These are phyloP conservation scores for Mortierella sp. DNA, from an alignment of 371 early-diverging fungal genomes.

Conservation along the genomic window DNA sequence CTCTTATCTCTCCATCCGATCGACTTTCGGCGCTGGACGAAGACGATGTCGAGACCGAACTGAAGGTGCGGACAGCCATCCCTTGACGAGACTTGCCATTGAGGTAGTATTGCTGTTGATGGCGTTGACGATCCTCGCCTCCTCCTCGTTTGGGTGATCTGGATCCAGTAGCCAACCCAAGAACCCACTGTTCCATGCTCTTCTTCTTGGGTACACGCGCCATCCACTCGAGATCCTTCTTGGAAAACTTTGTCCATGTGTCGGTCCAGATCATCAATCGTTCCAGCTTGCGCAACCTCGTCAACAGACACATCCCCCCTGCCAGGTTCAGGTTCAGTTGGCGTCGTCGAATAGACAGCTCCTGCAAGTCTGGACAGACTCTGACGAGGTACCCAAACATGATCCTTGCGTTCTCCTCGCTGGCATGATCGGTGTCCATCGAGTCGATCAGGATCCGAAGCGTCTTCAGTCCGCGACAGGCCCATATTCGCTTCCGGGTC, in stretches of 20 bases:
- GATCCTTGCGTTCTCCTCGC: slow-evolving; percentile 15
- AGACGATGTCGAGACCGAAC: background rate
- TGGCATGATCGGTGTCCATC: slow-evolving; percentile 4
- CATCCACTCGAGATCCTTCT: slow-evolving; percentile 33
- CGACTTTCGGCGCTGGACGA: background rate
- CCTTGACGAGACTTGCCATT: background rate
- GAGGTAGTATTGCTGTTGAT: background rate
- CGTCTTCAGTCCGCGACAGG: slow-evolving; percentile 25
- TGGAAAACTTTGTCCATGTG: slow-evolving; percentile 1
- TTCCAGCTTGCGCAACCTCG: slow-evolving; percentile 15
- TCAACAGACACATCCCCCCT: slow-evolving; percentile 18
- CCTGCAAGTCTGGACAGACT: slow-evolving; percentile 27
- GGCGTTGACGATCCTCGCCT: background rate
- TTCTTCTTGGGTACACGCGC: background rate
- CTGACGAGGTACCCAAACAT: slow-evolving; percentile 36
- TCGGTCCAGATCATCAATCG: slow-evolving; percentile 15
- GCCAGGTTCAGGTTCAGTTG: slow-evolving; percentile 12
- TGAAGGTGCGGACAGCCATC: background rate
- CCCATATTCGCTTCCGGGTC: slow-evolving; percentile 20
- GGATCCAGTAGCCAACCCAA: background rate
- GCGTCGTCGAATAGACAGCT: slow-evolving; percentile 1
- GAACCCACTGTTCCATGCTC: background rate
- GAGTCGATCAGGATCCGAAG: slow-evolving; percentile 12
- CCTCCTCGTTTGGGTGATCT: background rate
- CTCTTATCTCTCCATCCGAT: background rate